These are phyloP conservation scores for Torulaspora franciscae DNA, from an alignment of 805 yeast genomes.

Conservation along the genomic window DNA sequence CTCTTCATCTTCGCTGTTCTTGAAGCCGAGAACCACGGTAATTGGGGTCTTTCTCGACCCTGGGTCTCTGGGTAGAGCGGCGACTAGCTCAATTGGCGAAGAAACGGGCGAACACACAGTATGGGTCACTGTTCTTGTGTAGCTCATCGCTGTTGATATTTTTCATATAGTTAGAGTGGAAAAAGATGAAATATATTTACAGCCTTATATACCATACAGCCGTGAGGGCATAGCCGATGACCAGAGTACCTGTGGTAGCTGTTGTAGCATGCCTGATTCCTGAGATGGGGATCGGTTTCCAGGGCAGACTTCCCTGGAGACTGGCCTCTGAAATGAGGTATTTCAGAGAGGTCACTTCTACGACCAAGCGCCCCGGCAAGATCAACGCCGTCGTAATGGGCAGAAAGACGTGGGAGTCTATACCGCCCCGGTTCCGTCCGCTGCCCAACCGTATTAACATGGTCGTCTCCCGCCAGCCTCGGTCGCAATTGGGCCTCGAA, in stretches of 20 bases:
- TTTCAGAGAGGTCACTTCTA: slow-evolving; percentile 68
- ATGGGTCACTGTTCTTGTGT: slow-evolving; percentile 16
- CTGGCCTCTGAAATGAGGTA: slow-evolving; percentile 78
- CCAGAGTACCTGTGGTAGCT: slow-evolving; percentile 45
- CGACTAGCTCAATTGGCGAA: slow-evolving; percentile 19
- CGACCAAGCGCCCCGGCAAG: slow-evolving; percentile 34
- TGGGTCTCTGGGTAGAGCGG: slow-evolving; percentile 20
- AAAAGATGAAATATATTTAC: not conserved
- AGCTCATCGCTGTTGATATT: slow-evolving; percentile 3
- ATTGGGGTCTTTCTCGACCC: slow-evolving; percentile 22
- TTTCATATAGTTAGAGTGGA: not conserved
- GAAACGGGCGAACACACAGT: slow-evolving; percentile 11
- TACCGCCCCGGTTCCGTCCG: slow-evolving; percentile 81
- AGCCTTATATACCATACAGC: not conserved
- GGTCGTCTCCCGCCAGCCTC: slow-evolving; percentile 53
- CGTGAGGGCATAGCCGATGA: not conserved
- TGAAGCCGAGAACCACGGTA: slow-evolving; percentile 15
- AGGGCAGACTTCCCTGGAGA: slow-evolving; percentile 85
- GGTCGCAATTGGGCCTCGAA: not conserved
- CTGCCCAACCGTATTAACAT: slow-evolving; percentile 70
- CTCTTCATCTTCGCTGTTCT: slow-evolving; percentile 9
- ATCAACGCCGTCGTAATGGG: slow-evolving; percentile 91
- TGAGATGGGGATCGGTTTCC: slow-evolving; percentile 73
- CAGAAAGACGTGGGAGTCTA: slow-evolving; percentile 91
- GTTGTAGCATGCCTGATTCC: slow-evolving; percentile 87